Evolutionary conservation across 2,329 filamentous ascomycete species (phyloP).

Genomic region (Penicillium sp.): DNA sequence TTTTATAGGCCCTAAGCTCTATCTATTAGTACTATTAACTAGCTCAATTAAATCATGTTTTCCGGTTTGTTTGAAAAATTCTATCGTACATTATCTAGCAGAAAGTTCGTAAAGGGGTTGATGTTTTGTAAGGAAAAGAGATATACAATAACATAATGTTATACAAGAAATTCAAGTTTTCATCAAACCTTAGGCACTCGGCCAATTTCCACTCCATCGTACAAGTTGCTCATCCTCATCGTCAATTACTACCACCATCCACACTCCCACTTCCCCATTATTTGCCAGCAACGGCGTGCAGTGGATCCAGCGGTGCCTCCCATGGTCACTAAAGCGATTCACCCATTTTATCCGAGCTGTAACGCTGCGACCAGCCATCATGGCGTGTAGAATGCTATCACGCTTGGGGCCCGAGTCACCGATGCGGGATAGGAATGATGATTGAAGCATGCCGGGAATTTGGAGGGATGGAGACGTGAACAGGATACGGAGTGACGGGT

Average conservation of each 20-base stretch:
- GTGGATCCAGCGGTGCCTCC: constrained; percentile 75
- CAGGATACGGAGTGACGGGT: constrained; percentile 67
- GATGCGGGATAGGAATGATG: constrained; percentile 51
- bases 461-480: constrained; percentile 71
- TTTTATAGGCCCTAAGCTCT: too few relatives aligned
- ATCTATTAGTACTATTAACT: too few relatives aligned
- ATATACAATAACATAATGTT: background rate
- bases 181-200: background rate
- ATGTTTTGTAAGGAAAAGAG: too few relatives aligned
- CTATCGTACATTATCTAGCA: too few relatives aligned
- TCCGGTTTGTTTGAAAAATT: too few relatives aligned
- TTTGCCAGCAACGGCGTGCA: constrained; percentile 72
- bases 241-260: constrained; percentile 77
- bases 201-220: constrained; percentile 19
- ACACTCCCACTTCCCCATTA: constrained; percentile 71
- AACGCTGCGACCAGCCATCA: constrained; percentile 70
- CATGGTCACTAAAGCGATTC: constrained; percentile 56
- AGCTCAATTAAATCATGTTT: too few relatives aligned
- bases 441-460: constrained; percentile 69
- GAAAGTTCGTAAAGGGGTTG: too few relatives aligned
- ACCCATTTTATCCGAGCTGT: constrained; percentile 77
- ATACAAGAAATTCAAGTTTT: background rate
- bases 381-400: constrained; percentile 59
- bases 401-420: constrained; percentile 56
- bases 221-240: constrained; percentile 53